A percentile compares a stretch with the other conserved stretches of the same genome.
phyloP scores from a whole-genome alignment of 2,329 filamentous ascomycete species.

The Nakataea oryzae region DNA sequence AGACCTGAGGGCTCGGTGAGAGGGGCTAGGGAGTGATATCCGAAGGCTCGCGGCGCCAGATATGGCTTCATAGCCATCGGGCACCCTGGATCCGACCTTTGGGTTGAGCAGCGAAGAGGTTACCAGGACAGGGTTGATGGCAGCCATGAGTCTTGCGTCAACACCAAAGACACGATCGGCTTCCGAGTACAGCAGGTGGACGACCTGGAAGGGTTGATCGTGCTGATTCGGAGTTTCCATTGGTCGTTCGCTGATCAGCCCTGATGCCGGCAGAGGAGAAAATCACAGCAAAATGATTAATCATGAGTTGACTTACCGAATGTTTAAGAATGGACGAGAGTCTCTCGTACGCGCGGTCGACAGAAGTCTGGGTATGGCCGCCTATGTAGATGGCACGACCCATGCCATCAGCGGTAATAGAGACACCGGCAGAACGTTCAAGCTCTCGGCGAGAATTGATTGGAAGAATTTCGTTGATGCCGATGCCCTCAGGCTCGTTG shows the following conservation, averaged over 20 bases:
- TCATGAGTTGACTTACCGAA: not conserved
- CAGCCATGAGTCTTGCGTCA: slow-evolving; percentile 16
- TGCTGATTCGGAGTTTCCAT: not conserved
- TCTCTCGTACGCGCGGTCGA: slow-evolving; percentile 6
- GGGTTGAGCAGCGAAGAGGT: slow-evolving; percentile 18
- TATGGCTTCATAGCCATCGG: slow-evolving; percentile 9
- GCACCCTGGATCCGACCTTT: slow-evolving; percentile 4
- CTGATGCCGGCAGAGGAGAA: not conserved
- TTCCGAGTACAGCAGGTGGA: slow-evolving; percentile 16
- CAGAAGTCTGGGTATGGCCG: not conserved
- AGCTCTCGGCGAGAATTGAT: slow-evolving; percentile 6
- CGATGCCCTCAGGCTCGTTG: slow-evolving; percentile 8
- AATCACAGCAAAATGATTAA: not conserved
- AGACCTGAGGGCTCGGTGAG: slow-evolving; percentile 5
- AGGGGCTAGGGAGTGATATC: slow-evolving; percentile 12
- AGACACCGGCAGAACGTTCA: slow-evolving; percentile 3
- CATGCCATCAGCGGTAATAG: slow-evolving; percentile 4
- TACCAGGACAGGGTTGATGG: slow-evolving; percentile 16
- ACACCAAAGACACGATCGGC: slow-evolving; percentile 9
- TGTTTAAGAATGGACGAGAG: slow-evolving; percentile 12
- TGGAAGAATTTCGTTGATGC: slow-evolving; percentile 8
- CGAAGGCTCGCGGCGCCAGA: slow-evolving; percentile 15
- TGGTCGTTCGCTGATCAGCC: too few species aligned
- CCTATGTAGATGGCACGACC: slow-evolving; percentile 13
- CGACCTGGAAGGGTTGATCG: not conserved